A percentile compares a stretch with the other conserved stretches of the same genome.
Conservation (phyloP, 306 rosid genomes). For the Prunus armeniaca region DNA sequence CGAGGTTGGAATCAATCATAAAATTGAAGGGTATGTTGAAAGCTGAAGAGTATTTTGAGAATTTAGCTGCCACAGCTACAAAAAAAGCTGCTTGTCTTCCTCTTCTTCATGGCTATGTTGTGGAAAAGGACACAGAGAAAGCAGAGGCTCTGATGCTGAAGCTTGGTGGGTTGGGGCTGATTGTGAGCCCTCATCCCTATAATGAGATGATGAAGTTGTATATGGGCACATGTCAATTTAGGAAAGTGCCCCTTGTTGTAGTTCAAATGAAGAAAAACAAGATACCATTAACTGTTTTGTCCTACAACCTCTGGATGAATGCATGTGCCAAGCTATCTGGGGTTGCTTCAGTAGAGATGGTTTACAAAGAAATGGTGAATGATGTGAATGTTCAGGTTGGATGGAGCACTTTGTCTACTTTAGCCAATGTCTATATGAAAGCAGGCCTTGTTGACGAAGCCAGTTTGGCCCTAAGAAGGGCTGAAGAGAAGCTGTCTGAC, state of each 20-base stretch:
- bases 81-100: slow-evolving; percentile 58
- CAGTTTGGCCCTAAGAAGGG: slow-evolving; percentile 41
- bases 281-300: slow-evolving; percentile 55
- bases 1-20: slow-evolving; percentile 54
- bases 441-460: slow-evolving; percentile 58
- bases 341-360: slow-evolving; percentile 49
- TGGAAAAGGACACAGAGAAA: slow-evolving; percentile 42
- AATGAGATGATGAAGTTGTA: slow-evolving; percentile 94
- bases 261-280: slow-evolving; percentile 64
- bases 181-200: slow-evolving; percentile 54
- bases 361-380: slow-evolving; percentile 56
- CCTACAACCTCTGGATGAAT: slow-evolving; percentile 87
- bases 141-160: slow-evolving; percentile 74
- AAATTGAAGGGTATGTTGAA: slow-evolving; percentile 44
- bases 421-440: slow-evolving; percentile 60
- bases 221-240: slow-evolving; percentile 48
- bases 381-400: slow-evolving; percentile 66
- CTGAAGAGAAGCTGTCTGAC: slow-evolving; percentile 63
- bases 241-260: slow-evolving; percentile 66
- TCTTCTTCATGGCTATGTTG: slow-evolving; percentile 59
- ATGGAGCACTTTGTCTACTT: slow-evolving; percentile 81
- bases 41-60: slow-evolving; percentile 63
- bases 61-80: slow-evolving; percentile 42
- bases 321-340: slow-evolving; percentile 49
- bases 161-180: slow-evolving; percentile 62